Evolutionary conservation across 148 eudicot genomes (phyloP).

Genomic region (Rhododendron williamsianum): DNA sequence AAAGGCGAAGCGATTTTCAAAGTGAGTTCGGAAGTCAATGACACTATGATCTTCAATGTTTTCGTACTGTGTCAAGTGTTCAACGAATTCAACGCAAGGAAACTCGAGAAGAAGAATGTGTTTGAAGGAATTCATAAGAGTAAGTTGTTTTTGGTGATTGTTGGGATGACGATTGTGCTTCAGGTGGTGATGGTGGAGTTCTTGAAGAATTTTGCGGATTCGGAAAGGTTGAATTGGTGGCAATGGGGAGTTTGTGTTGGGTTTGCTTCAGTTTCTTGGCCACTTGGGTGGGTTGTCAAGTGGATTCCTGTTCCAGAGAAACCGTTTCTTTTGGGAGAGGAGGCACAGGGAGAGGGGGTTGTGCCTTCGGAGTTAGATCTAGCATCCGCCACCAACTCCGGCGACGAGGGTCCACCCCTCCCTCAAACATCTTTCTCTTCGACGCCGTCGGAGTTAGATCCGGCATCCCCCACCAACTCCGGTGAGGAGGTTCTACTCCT

Average conservation of each 20-base stretch:
- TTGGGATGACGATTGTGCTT: slow-evolving; percentile 8
- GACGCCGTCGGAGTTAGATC: background rate
- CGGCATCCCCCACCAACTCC: background rate
- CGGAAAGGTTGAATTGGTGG: slow-evolving; percentile 18
- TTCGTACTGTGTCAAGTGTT: slow-evolving; percentile 20
- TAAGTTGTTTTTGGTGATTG: slow-evolving; percentile 14
- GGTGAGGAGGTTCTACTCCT: background rate
- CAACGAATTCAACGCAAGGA: slow-evolving; percentile 14
- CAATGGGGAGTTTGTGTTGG: slow-evolving; percentile 24
- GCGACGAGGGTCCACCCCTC: background rate
- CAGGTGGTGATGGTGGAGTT: slow-evolving; percentile 29
- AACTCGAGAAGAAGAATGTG: slow-evolving; percentile 23
- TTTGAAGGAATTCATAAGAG: slow-evolving; percentile 13
- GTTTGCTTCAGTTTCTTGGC: slow-evolving; percentile 19
- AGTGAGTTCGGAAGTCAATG: slow-evolving; percentile 6
- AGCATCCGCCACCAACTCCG: background rate
- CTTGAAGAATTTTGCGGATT: slow-evolving; percentile 15
- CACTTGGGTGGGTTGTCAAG: slow-evolving; percentile 19
- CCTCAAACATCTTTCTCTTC: background rate
- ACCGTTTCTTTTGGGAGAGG: background rate
- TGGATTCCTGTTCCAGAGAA: slow-evolving; percentile 19
- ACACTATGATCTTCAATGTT: slow-evolving; percentile 17
- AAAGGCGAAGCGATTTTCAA: slow-evolving; percentile 9
- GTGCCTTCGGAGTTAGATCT: background rate
- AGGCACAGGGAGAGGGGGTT: too few species aligned